A percentile compares a stretch with the other conserved stretches of the same genome.
Conservation (phyloP, 1,284 basidiomycete species). For the Tilletia walkeri region DNA sequence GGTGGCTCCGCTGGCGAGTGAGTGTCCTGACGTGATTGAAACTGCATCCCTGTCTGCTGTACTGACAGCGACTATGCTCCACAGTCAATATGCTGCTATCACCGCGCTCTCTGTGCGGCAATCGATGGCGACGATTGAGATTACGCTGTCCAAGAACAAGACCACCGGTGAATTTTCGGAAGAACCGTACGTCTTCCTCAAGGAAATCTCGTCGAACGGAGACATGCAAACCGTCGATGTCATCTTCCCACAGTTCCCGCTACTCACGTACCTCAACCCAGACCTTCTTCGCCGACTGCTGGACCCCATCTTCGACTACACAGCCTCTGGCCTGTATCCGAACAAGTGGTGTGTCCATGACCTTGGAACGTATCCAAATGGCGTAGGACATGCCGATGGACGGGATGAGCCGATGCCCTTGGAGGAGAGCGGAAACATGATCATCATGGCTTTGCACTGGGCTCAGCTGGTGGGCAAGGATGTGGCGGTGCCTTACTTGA, state of each 20-base stretch:
- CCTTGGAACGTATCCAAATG: slow-evolving; percentile 48
- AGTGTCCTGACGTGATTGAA: no score
- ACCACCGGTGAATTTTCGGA: slow-evolving; percentile 22
- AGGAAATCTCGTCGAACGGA: slow-evolving; percentile 53
- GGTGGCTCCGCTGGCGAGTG: slow-evolving; percentile 37
- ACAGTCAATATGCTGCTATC: slow-evolving; percentile 47
- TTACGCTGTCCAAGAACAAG: slow-evolving; percentile 39
- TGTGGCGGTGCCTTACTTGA: slow-evolving; percentile 62
- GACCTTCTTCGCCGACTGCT: slow-evolving; percentile 64
- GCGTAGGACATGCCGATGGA: slow-evolving; percentile 53
- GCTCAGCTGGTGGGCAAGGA: slow-evolving; percentile 65
- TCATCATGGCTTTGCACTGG: slow-evolving; percentile 72
- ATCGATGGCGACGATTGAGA: slow-evolving; percentile 47
- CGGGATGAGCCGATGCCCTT: slow-evolving; percentile 53
- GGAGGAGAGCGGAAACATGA: slow-evolving; percentile 31
- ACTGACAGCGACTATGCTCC: no score
- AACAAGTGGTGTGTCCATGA: slow-evolving; percentile 56
- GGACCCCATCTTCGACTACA: slow-evolving; percentile 62
- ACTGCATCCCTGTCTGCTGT: no score
- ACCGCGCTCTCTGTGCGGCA: slow-evolving; percentile 48
- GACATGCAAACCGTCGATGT: slow-evolving; percentile 54
- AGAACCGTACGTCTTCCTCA: slow-evolving; percentile 51
- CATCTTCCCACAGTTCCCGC: slow-evolving; percentile 59
- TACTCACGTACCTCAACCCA: slow-evolving; percentile 60
- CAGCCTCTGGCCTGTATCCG: slow-evolving; percentile 54